Evolutionary conservation across 208 protist species (phyloP).

Genomic region (Acanthamoeba castellanii): DNA sequence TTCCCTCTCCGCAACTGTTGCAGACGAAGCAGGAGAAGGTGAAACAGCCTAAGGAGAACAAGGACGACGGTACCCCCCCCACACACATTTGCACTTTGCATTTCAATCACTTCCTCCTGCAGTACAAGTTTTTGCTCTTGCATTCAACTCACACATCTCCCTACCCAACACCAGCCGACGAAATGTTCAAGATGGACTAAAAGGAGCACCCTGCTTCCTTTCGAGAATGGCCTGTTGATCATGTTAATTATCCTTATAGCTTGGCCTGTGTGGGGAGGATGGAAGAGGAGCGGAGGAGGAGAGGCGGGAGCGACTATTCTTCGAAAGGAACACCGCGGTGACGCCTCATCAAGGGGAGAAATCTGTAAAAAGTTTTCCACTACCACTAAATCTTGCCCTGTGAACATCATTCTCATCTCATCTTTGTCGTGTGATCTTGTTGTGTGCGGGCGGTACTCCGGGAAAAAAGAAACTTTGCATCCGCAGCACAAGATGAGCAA

Average conservation of each 20-base stretch:
- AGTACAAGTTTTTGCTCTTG: not conserved
- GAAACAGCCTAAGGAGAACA: slow-evolving; percentile 15
- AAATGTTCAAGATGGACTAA: slow-evolving; percentile 66
- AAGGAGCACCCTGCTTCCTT: slow-evolving; percentile 11
- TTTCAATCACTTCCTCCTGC: not conserved
- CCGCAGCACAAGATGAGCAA: slow-evolving; percentile 48
- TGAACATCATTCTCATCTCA: not conserved
- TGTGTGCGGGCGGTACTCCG: too few relatives aligned
- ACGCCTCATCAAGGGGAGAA: not conserved
- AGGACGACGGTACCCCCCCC: slow-evolving; percentile 35
- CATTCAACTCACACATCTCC: not conserved
- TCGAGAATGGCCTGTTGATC: not conserved
- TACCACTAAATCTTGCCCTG: slow-evolving; percentile 44
- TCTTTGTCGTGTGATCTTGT: not conserved
- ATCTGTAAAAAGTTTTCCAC: slow-evolving; percentile 72
- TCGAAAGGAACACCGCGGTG: slow-evolving; percentile 4
- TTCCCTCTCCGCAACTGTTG: too few relatives aligned
- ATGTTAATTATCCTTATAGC: slow-evolving; percentile 9
- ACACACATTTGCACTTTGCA: not conserved
- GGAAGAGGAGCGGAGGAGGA: not conserved
- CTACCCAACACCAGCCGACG: not conserved
- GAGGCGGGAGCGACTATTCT: not conserved
- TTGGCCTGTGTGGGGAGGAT: slow-evolving; percentile 12
- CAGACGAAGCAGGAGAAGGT: slow-evolving; percentile 28
- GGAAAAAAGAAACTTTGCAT: too few relatives aligned